Evolutionary conservation across 179 eudicot genomes (phyloP), one percentile per base, ranked within the genome.

Genomic region (Kewa caespitosa): DNA sequence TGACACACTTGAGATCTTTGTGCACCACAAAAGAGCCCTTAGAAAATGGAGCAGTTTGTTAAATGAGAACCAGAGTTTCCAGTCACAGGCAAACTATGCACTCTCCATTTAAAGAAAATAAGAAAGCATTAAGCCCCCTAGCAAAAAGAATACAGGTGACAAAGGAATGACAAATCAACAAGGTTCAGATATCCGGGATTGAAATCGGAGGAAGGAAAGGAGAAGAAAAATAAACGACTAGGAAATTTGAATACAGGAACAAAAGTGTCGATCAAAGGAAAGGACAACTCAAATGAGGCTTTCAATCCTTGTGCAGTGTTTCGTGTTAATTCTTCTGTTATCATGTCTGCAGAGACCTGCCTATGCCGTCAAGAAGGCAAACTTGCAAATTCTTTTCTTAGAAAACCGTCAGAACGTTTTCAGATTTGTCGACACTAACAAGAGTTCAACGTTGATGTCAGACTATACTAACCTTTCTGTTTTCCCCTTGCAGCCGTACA

Each of bases 311-410:
- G 25, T 20, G 8, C 27, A 27, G 12, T 10, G n/a, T 8, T n/a
- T 67, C 18, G 27, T 67, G 34, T 27, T 32, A 6, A 13, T 46
- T 17, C 36, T 67, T 41, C 38, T 69, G 18, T 31, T 30, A 7
- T 69, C 59, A 39, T 67, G 15, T 23, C 38, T 46, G 59, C 72
- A 67, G 36, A 67, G 54, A 11, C 25, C 71, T 69, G 54, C 38
- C 5, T 34, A 30, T 31, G 57, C 72, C 46, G 25, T 52, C 23
- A 15, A 37, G 28, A 46, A 69, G 72, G 72, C 30, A 69, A 43
- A 32, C 13, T 28, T 67, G 1, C 57, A 50, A 28, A 39, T 18
- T 41, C 71, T 42, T 67, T 41, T 42, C 27, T 41, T 15, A 1
- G 8, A 6, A 27, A 38, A 22, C 28, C 3, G 37, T 34, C n/a